A percentile compares a stretch with the other conserved stretches of the same genome.
Conservation (phyloP, 176 grass and related monocot genomes). For the Pharus latifolius region DNA sequence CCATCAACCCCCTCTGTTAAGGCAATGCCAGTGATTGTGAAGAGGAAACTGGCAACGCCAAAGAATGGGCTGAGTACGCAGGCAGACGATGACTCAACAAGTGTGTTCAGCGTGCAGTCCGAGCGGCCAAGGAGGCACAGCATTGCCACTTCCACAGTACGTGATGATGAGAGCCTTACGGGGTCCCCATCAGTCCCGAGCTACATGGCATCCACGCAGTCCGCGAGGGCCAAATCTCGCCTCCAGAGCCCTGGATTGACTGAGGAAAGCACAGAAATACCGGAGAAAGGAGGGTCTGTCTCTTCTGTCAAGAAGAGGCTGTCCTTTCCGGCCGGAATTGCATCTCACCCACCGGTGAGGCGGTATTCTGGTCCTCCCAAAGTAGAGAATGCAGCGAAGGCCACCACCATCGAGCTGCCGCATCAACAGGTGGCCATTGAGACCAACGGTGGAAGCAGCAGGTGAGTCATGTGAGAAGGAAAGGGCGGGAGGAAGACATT, state of each 20-base stretch:
- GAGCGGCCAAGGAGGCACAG: slow-evolving; percentile 43
- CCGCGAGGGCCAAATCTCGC: slow-evolving; percentile 43
- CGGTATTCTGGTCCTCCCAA: slow-evolving; percentile 56
- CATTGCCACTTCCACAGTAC: slow-evolving; percentile 13
- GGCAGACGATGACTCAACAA: slow-evolving; percentile 35
- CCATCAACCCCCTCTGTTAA: slow-evolving; percentile 25
- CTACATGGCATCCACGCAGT: slow-evolving; percentile 53
- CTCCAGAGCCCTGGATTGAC: slow-evolving; percentile 25
- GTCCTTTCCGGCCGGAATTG: slow-evolving; percentile 31
- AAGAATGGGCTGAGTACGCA: slow-evolving; percentile 6
- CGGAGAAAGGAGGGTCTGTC: slow-evolving; percentile 24
- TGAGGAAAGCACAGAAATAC: slow-evolving; percentile 6
- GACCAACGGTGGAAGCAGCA: neutral
- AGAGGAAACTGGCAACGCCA: slow-evolving; percentile 25
- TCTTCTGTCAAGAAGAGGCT: slow-evolving; percentile 47
- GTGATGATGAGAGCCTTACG: slow-evolving; percentile 33
- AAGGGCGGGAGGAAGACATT: neutral
- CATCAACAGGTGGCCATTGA: neutral
- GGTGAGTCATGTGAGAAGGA: neutral
- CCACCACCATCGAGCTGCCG: neutral
- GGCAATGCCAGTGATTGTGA: neutral
- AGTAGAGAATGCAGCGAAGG: slow-evolving; percentile 25
- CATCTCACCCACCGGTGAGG: neutral
- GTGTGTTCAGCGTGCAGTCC: slow-evolving; percentile 30
- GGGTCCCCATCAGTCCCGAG: slow-evolving; percentile 36